Evolutionary conservation across 2,329 filamentous ascomycete genomes (phyloP).

Genomic region (Orbilia ellipsospora): DNA sequence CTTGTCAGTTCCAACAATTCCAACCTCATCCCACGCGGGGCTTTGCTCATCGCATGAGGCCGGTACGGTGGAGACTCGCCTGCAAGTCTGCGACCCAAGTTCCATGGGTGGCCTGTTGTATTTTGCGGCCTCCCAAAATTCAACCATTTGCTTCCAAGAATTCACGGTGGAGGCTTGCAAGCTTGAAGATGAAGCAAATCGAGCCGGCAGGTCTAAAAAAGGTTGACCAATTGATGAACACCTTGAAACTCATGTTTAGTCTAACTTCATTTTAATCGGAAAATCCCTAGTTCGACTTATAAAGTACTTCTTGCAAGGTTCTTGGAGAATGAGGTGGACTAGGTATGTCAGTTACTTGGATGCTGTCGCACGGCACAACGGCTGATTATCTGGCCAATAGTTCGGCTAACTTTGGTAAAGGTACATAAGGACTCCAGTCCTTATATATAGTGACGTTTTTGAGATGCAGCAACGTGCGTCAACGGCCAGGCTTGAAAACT

Average conservation of each 20-base stretch:
- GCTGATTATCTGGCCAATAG: conserved; percentile 14
- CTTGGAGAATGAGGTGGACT: conserved; percentile 22
- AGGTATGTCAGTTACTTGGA: conserved; percentile 25
- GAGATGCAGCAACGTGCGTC: conserved; percentile 1
- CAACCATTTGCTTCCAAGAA: conserved; percentile 36
- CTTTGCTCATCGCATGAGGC: conserved; percentile 16
- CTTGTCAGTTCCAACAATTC: conserved; percentile 21
- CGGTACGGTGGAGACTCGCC: conserved; percentile 26
- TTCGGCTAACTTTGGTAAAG: conserved; percentile 1
- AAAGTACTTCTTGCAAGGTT: conserved; percentile 14
- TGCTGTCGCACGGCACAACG: conserved; percentile 10
- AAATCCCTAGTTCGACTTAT: conserved; percentile 20
- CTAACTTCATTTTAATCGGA: conserved; percentile 46
- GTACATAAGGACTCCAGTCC: not conserved
- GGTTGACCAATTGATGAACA: conserved; percentile 13
- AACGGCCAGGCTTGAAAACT: not conserved
- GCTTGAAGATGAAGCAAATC: conserved; percentile 27
- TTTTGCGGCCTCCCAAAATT: conserved; percentile 41
- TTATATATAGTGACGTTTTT: not conserved
- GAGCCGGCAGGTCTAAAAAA: conserved; percentile 44
- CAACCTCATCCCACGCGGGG: conserved; percentile 28
- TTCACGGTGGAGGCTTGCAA: conserved; percentile 31
- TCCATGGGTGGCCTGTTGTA: conserved; percentile 44
- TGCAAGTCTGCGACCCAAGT: not conserved
- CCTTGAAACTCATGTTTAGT: conserved; percentile 1